Base-by-base conservation (phyloP, 1,139 yeast genomes). In the Kodamaea fungicola region DNA sequence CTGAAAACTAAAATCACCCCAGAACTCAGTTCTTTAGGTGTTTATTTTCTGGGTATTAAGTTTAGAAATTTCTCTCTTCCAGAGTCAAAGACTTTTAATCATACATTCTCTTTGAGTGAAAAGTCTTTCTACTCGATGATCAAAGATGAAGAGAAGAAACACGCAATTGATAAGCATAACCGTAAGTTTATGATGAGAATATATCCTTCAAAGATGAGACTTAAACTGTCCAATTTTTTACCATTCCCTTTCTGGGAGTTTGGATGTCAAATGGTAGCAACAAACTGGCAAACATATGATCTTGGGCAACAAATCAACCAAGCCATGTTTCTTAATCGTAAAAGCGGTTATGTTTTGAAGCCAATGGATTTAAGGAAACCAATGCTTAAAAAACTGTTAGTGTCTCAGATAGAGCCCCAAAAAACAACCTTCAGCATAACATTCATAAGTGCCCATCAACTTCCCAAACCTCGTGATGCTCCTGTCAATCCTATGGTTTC, bases 251-350 rank as follows among this genome's bases (percentile, higher is more conserved):
- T 78, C 52, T 92, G 99, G 98, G 69, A 71, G 33, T 68, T 75
- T 37, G 99, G 99, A 0, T 83, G 76, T 4, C 98, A 92, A 54
- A 78, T 94, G 89, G 97, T 87, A 3, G 97, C 98, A 0, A 81
- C 96, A 2, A 92, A 92, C 54, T 94, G 97, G 97, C 98, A 92
- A 59, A 84, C 95, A 0, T 83, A 79, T 56, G 98, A 92, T 54
- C 46, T 79, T 16, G 97, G 97, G 0, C 92, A 89, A 55, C 96
- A 88, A 52, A 54, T 92, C n/a, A 90, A 89, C 56, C 86, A 85
- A 48, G 87, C 97, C 0, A 66, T 90, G 70, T 92, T 92, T 58
- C 74, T 76, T 1, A 65, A 72, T 13, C 72, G 68, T 25, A 66
- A 74, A 1, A 33, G 34, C 21, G 98, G 98, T 0, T 94, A 86